These are phyloP conservation scores for Ashbya aceris DNA, from an alignment of 1,139 yeast species.

Conservation along the genomic window DNA sequence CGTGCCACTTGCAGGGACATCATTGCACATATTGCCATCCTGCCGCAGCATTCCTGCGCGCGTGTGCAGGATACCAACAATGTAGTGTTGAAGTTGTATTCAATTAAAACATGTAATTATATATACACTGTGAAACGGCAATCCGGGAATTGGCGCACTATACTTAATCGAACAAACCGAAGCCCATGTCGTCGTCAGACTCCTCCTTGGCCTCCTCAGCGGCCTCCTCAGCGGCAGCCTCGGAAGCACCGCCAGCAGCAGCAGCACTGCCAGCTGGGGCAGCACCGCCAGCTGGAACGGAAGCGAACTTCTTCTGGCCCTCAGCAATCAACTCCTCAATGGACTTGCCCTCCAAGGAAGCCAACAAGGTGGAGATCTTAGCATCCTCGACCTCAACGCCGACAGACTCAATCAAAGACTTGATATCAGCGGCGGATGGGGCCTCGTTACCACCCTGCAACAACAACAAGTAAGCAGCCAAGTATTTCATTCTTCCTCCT, in stretches of 20 bases:
- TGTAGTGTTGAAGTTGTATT: constrained; percentile 2
- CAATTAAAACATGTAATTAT: constrained; percentile 6
- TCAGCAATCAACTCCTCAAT: constrained; percentile 82
- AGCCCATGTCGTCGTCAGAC: constrained; percentile 71
- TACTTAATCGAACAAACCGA: constrained; percentile 78
- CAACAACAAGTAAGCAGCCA: constrained; percentile 86
- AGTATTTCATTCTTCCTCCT: constrained; percentile 66
- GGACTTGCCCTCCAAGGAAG: constrained; percentile 93
- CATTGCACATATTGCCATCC: no score
- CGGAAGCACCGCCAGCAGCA: constrained; percentile 63
- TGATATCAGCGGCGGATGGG: constrained; percentile 91
- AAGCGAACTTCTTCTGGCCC: constrained; percentile 91
- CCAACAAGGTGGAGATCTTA: constrained; percentile 73
- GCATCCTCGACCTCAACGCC: constrained; percentile 93
- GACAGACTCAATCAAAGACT: constrained; percentile 80
- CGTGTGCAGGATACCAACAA: not conserved
- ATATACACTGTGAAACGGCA: constrained; percentile 1
- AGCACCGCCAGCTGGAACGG: constrained; percentile 97
- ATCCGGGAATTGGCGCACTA: constrained; percentile 5
- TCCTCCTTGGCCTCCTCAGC: constrained; percentile 48
- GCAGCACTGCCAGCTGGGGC: constrained; percentile 66
- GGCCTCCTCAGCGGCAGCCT: constrained; percentile 59
- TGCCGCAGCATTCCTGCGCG: no score
- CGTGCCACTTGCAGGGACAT: no score
- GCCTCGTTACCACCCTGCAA: constrained; percentile 78